These are phyloP conservation scores for Mesembryanthemum crystallinum DNA, from an alignment of 148 eudicot species.

Conservation along the genomic window DNA sequence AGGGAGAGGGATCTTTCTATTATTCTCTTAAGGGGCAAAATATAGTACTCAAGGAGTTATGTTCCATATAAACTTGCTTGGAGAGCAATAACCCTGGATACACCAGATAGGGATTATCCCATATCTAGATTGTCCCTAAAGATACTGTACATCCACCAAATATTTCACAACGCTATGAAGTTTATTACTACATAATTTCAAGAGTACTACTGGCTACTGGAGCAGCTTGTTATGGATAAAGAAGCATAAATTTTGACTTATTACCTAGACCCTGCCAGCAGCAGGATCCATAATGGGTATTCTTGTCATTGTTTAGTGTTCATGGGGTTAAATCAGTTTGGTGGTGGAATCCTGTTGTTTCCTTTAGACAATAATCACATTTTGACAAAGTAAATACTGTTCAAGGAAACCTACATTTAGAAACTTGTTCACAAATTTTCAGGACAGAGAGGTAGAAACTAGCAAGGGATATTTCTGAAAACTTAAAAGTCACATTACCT, in stretches of 20 bases:
- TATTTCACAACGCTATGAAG: no score
- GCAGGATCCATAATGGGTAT: neutral
- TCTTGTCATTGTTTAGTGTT: neutral
- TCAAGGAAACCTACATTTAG: neutral
- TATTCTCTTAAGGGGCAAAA: no score
- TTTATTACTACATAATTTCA: neutral
- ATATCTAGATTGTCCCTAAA: no score
- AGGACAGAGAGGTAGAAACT: neutral
- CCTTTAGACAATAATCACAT: neutral
- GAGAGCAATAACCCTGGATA: no score
- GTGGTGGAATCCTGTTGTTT: neutral
- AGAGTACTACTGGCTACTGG: neutral
- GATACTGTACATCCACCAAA: no score
- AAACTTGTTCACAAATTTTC: neutral
- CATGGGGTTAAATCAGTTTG: neutral
- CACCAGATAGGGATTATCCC: no score
- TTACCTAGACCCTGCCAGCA: no score
- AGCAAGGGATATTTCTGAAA: neutral
- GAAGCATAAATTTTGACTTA: neutral
- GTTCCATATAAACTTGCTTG: no score
- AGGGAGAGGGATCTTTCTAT: no score
- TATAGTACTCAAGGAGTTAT: no score
- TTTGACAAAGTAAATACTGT: neutral
- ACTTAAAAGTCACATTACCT: slow-evolving; percentile 38
- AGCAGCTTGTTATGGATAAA: neutral